A percentile compares a stretch with the other conserved stretches of the same genome.
These are phyloP conservation scores for Hypoxylon sp. DNA, from an alignment of 2,329 filamentous ascomycete genomes.

Conservation along the genomic window DNA sequence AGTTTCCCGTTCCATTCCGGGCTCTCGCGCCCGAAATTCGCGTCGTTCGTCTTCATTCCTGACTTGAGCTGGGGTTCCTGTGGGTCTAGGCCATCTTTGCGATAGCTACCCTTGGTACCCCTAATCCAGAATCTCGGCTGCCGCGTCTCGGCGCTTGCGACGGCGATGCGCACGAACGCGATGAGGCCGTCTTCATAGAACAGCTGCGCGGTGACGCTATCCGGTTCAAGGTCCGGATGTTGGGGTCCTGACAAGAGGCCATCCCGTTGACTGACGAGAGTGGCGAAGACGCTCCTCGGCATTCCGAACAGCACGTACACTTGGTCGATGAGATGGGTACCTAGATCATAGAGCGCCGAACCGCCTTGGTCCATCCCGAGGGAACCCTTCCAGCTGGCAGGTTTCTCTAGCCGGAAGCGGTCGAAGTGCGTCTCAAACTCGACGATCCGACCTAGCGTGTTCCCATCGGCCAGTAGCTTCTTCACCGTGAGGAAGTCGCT, in stretches of 20 bases:
- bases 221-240: conserved; percentile 64
- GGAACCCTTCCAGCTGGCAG: conserved; percentile 76
- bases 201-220: conserved; percentile 74
- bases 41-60: conserved; percentile 73
- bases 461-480: conserved; percentile 71
- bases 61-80: conserved; percentile 81
- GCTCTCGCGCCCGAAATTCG: conserved; percentile 75
- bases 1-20: conserved; percentile 71
- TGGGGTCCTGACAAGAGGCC: conserved; percentile 56
- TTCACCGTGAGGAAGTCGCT: conserved; percentile 80
- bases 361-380: conserved; percentile 73
- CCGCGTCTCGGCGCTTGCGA: conserved; percentile 76
- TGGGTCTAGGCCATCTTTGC: conserved; percentile 78
- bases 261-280: conserved; percentile 76
- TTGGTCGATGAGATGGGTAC: conserved; percentile 83
- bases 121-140: conserved; percentile 85
- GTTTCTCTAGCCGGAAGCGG: conserved; percentile 74
- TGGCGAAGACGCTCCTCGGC: conserved; percentile 76
- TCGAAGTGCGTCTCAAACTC: conserved; percentile 89
- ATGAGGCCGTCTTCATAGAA: conserved; percentile 75
- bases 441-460: conserved; percentile 76
- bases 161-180: conserved; percentile 77
- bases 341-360: conserved; percentile 80
- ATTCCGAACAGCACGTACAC: conserved; percentile 78
- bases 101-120: conserved; percentile 80